Evolutionary conservation across 139 green algal species (phyloP), one percentile per base, ranked within the genome.

Genomic region (Chlorella sorokiniana): DNA sequence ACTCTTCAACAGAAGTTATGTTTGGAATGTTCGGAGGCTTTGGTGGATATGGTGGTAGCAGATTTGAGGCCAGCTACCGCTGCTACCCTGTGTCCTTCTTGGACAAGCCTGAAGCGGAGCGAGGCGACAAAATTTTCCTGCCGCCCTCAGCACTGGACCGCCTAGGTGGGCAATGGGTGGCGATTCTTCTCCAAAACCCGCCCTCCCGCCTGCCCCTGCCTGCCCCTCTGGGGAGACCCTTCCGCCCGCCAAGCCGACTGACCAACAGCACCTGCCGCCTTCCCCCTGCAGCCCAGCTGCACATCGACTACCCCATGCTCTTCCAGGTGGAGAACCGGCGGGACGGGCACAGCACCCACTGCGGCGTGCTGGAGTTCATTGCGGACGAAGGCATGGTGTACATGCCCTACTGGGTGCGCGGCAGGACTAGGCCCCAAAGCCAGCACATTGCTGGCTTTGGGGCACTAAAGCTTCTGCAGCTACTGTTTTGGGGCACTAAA

Each of bases 261-360:
- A 11, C 62, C n/a, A 69, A 69, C 23, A 31, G 38, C 38, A 35
- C 29, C 3, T 73, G 67, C 62, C 33, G 11, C 35, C 29, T 38
- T 38, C 65, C 1, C 59, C 14, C 3, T 87, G 83, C 92, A 97
- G 95, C 96, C 18, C 95, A 93, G 0, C 87, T 99, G 51, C 93
- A 97, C 74, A 94, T 99, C 44, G 96, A 99, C 59, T 99, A 99
- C 80, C 97, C 97, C 1, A 99, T 99, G 97, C 92, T 99, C 6
- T 99, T 99, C 86, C 91, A 95, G 41, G 83, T 99, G 20, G 88
- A 94, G 48, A 98, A 97, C 85, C 70, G 84, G 18, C 77, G 76
- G 16, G 89, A 76, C 4, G 88, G 88, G 7, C 88, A 91, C 4
- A 87, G 63, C 23, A 98, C 97, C 4, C 97, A 99, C 89, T 98